Evolutionary conservation across 805 yeast genomes (phyloP), one percentile per base, ranked within the genome.

Genomic region (Suhomyces sp.): DNA sequence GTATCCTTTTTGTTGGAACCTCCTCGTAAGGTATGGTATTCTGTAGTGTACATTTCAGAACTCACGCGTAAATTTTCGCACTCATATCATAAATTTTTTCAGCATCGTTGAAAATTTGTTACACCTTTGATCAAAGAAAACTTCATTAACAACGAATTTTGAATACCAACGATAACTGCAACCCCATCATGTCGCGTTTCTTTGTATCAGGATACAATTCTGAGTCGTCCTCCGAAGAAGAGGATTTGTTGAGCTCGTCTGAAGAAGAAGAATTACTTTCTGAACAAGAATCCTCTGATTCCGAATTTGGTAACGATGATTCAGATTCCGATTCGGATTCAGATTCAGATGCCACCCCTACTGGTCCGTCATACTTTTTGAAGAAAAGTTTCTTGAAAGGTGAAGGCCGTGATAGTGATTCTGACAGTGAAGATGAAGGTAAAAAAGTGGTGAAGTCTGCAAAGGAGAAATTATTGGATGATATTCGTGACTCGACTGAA

Each of bases 361-460:
- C 55, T 6, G 82, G 81, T 13, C 77, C 81, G 15, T 61, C 77
- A 4, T 77, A 76, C 53, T 76, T 77, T 56, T 64, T 77, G 49
- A 76, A 76, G 57, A 70, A 65, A 42, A 61, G 66, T 36, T 71
- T 70, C 48, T 51, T 68, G 40, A 74, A 74, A 49, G 70, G 62
- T 37, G 56, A 54, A 29, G 57, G 40, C 40, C 56, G 49, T 32
- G 69, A 59, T 44, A 54, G 64, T 20, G 77, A 70, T 45, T 53
- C 65, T 35, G 78, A 72, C 37, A 56, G 60, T 35, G 86, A 78
- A 39, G 83, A 76, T 40, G 91, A 83, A 39, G 85, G 81, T 54
- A 83, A 79, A 58, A 84, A 82, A 48, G 88, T 88, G 26, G 96
- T 91, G 49, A 90, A 87, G 68, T 81, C 93, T 39, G 96, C 97